Base-by-base conservation (phyloP, 768 basidiomycete species). In the Boletus vinaceobasis region DNA sequence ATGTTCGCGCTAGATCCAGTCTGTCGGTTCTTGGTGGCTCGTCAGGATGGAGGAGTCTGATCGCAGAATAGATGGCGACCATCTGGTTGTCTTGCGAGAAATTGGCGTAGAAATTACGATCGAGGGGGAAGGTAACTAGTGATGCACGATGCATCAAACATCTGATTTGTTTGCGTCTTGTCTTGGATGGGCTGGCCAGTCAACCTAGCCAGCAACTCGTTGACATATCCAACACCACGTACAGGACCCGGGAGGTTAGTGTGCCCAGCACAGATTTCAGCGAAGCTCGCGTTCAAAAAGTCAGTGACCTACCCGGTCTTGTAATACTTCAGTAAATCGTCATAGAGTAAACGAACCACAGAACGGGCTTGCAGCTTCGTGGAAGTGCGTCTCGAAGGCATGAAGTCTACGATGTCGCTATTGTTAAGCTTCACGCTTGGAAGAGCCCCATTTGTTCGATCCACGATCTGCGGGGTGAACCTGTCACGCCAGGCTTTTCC, bases 41-140 rank as follows among this genome's bases (percentile, higher is more conserved):
- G 0, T 60, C 52, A 57, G 78, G 79, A 7, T 53, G 67, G 66
- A 79, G 82, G 47, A 81, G 76, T 39, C 80, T 90, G 73, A 82
- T 53, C 65, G 89, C 72, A 70, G 78, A 65, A 59, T 85, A 87
- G 46, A 93, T 86, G 35, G 89, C 85, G 38, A 89, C 74, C 82
- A 95, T 89, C 64, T 87, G 76, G 67, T 93, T 90, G 65, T 93
- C 92, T 66, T 94, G 92, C 11, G 88, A 84, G 69, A 94, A 93
- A 68, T 95, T 91, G 23, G 81, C 85, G 59, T 89, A 93, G 42
- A 91, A 63, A 3, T 74, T 75, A 50, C 82, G 79, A 58, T 84
- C 65, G 15, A 89, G 77, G 0, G 92, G 91, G 73, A 95, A 95
- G 0, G 89, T 92, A 6, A 59, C 61, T 0, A 83, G 81, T 5